Evolutionary conservation across 2,329 filamentous ascomycete species (phyloP).

Genomic region (Aureobasidium musti): DNA sequence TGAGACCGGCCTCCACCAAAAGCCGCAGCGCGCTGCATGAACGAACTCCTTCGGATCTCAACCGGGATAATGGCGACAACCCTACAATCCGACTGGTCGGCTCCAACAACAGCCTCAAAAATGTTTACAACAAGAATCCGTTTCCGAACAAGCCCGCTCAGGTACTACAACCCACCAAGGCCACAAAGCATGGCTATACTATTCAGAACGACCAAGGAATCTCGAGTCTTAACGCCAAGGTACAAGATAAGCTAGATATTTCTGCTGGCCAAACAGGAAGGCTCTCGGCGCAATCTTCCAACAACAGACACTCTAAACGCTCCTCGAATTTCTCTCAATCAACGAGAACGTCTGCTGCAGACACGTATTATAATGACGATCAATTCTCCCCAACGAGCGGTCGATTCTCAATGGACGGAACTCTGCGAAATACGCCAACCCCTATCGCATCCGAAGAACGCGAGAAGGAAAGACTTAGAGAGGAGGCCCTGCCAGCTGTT

Average conservation of each 20-base stretch:
- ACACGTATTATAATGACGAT: constrained; percentile 31
- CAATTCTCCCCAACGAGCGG: constrained; percentile 31
- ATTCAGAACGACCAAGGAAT: constrained; percentile 4
- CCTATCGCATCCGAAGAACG: constrained; percentile 5
- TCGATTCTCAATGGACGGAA: constrained; percentile 29
- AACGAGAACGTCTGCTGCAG: constrained; percentile 29
- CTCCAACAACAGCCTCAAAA: constrained; percentile 31
- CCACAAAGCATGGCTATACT: constrained; percentile 24
- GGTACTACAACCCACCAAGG: constrained; percentile 27
- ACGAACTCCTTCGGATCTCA: constrained; percentile 35
- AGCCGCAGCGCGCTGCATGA: constrained; percentile 36
- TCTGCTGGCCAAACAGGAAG: constrained; percentile 26
- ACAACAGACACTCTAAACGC: constrained; percentile 18
- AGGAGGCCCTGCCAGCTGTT: constrained; percentile 29
- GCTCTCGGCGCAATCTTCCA: constrained; percentile 34
- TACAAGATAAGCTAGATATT: constrained; percentile 29
- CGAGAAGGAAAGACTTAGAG: constrained; percentile 12
- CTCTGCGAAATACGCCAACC: constrained; percentile 23
- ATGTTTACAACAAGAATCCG: constrained; percentile 31
- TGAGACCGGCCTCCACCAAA: constrained; percentile 30
- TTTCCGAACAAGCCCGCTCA: constrained; percentile 32
- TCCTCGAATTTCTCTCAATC: constrained; percentile 25
- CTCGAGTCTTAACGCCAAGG: neutral
- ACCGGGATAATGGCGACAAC: constrained; percentile 31
- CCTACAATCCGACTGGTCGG: constrained; percentile 42